Evolutionary conservation across 192 early-diverging fungal genomes (phyloP), one percentile per base, ranked within the genome.

Genomic region (Mortierella alpina): DNA sequence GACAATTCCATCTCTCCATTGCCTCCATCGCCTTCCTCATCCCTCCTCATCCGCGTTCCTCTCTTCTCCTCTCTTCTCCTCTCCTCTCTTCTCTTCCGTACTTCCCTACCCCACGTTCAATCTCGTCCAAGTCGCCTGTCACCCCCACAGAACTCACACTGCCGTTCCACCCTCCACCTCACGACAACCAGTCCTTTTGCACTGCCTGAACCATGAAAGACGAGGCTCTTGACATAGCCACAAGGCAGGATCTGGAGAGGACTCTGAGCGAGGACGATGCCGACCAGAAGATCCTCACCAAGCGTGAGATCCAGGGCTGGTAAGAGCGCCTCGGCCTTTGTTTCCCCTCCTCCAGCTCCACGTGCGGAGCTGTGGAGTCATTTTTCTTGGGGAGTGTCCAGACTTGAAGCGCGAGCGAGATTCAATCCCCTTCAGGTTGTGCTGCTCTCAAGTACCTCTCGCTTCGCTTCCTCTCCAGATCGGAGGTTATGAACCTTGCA

Each of bases 271-370:
- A 62, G 40, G 39, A 31, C 41, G 48, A 66, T 17, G n/a, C 46
- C 11, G 64, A 56, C 39, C 57, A 68, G 10, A 63, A 63, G 40
- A 54, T 52, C 13, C 54, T 80, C 41, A 80, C 65, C 18, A 80
- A 72, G 65, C 63, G 77, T n/a, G 65, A 80, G 65, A 80, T 80
- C 54, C 70, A 68, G 55, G 77, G 77, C 56, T 80, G 77, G 77
- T 80, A 72, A 59, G 45, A 23, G 17, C 20, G 5, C 12, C 7
- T 47, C 15, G 40, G 44, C 59, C 44, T 40, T 7, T 49, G 23
- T 23, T 23, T 0, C 7, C 12, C 42, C 39, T 59, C 58, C 46
- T 11, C 48, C n/a, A 14, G 13, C 0, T n/a, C 41, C 31, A 31
- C 31, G 31, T 31, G 31, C 31, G 31, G 31, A 31, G 31, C 31